Conservation (phyloP, 108 stramenopile genomes). For the Nitzschia putrida region DNA sequence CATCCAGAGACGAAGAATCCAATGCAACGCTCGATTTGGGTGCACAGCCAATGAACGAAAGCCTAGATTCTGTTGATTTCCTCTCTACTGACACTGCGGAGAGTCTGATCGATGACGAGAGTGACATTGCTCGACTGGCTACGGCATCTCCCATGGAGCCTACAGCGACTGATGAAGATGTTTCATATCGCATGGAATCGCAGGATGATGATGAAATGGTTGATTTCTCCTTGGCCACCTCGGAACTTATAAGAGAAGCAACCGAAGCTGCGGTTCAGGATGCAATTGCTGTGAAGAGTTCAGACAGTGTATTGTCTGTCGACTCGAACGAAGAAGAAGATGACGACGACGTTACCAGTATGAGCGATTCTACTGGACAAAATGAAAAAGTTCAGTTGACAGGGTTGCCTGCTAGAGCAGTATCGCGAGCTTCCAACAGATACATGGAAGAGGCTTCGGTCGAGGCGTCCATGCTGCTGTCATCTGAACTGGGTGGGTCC, state of each 20-base stretch:
- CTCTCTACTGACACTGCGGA: too few species aligned
- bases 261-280: constrained; percentile 31
- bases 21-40: too few species aligned
- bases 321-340: constrained; percentile 10
- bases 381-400: neutral
- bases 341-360: neutral
- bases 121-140: too few species aligned
- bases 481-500: too few species aligned
- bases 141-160: too few species aligned
- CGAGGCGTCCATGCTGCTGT: constrained; percentile 5
- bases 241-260: constrained; percentile 22
- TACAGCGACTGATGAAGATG: too few species aligned
- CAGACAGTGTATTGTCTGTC: constrained; percentile 32
- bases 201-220: neutral
- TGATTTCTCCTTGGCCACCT: neutral
- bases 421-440: neutral
- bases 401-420: neutral
- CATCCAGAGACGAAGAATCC: too few species aligned
- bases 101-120: too few species aligned
- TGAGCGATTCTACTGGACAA: neutral
- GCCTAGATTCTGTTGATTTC: too few species aligned
- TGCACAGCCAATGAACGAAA: too few species aligned
- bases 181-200: neutral
- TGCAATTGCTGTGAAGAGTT: constrained; percentile 22
- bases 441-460: constrained; percentile 43